phyloP scores from a whole-genome alignment of 257 asterid genomes.

The Plectranthus barbatus region DNA sequence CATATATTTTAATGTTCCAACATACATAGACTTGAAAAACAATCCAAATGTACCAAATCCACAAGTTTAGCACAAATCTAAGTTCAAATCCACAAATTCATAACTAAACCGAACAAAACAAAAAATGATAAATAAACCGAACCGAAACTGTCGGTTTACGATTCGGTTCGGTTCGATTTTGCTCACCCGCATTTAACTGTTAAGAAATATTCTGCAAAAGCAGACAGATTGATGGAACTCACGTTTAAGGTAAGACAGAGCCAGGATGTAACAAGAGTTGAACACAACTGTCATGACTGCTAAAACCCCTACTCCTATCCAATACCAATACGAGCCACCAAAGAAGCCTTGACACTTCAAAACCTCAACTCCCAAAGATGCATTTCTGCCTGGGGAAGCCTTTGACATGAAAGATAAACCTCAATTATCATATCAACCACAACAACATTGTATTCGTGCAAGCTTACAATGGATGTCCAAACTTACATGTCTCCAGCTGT shows the following conservation, averaged over 20 bases:
- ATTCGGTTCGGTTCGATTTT: too few species aligned
- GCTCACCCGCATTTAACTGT: too few species aligned
- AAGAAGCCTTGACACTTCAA: conserved; percentile 27
- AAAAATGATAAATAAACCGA: too few species aligned
- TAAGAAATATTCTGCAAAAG: not conserved
- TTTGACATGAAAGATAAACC: not conserved
- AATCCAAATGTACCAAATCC: too few species aligned
- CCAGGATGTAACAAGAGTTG: conserved; percentile 14
- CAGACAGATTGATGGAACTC: conserved; percentile 18
- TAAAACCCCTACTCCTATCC: conserved; percentile 48
- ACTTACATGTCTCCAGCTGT: conserved; percentile 38
- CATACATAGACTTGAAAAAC: too few species aligned
- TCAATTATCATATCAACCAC: not conserved
- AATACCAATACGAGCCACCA: conserved; percentile 29
- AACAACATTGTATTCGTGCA: not conserved
- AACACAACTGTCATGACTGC: conserved; percentile 20
- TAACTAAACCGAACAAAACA: too few species aligned
- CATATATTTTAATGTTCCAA: too few species aligned
- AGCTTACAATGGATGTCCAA: not conserved
- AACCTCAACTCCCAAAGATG: conserved; percentile 26
- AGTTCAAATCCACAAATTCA: too few species aligned
- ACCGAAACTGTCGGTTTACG: too few species aligned
- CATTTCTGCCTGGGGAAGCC: conserved; percentile 22
- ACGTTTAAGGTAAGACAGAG: conserved; percentile 47
- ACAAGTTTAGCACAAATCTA: too few species aligned